A percentile compares a stretch with the other conserved stretches of the same genome.
Evolutionary conservation across 768 basidiomycete species (phyloP).

Genomic region (Mycena epipterygia): DNA sequence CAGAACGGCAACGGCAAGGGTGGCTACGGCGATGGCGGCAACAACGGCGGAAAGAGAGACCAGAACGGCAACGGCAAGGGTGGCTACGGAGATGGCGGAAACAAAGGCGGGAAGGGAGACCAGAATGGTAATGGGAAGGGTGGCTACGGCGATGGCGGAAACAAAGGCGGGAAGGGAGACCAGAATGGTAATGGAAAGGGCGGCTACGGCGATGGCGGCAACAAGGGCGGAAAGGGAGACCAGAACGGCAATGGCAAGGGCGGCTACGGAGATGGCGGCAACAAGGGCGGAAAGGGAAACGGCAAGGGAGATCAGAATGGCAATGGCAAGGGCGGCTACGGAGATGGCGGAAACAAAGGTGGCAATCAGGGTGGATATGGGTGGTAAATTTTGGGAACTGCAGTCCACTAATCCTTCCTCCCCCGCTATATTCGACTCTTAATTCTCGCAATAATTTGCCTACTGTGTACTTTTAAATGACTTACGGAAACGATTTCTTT

Average conservation of each 20-base stretch:
- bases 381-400: too few relatives aligned
- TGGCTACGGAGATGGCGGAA: neutral
- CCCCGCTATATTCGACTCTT: too few relatives aligned
- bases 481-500: too few relatives aligned
- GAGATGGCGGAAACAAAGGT: conserved; percentile 15
- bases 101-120: neutral
- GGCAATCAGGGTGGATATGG: too few relatives aligned
- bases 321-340: neutral
- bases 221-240: neutral
- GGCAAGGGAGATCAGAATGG: neutral
- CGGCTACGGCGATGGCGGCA: neutral
- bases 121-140: neutral
- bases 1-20: neutral
- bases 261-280: too few relatives aligned
- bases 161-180: neutral
- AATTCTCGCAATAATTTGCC: too few relatives aligned
- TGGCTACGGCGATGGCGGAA: neutral
- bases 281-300: neutral
- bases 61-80: neutral
- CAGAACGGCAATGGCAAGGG: neutral
- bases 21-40: neutral
- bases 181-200: neutral
- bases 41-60: too few relatives aligned
- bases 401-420: too few relatives aligned
- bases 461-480: too few relatives aligned